Base-by-base conservation (phyloP, 176 grass and related monocot species). In the Triticum turgidum region DNA sequence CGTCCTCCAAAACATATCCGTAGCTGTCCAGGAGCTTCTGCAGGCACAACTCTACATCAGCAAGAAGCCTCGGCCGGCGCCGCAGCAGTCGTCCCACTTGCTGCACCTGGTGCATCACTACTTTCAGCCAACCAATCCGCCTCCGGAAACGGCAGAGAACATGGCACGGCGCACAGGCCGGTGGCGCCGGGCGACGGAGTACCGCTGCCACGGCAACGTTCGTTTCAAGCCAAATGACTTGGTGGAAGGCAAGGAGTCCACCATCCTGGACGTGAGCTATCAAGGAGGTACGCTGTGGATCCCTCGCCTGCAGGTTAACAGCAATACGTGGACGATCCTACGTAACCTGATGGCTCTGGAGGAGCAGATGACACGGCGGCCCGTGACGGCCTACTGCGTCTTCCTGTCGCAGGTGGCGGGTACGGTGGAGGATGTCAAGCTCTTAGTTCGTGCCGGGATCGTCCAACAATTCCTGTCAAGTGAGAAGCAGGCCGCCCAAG, bases 341-440 rank as follows among this genome's bases (percentile, higher is more conserved):
- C 11, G 42, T 12, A 45, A 45, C 42, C 42, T 45, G 11, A 45
- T 12, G 42, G 54, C 22, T 4, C 7, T 84, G 11, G 82, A 84
- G 70, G 8, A 64, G 56, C 63, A 21, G 39, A 14, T 7, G n/a
- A 9, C 14, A 1, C 22, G 14, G 45, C 13, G 1, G 14, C 35
- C 2, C 9, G 63, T 81, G 38, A 81, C 79, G 62, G 79, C 79
- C 6, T 81, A 81, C 63, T 81, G 79, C 41, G 1, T 81, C 14
- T 81, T 66, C 79, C 47, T 81, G 61, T 68, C 79, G 38, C 41
- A 67, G 79, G 0, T 68, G 9, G 62, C 62, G 0, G 2, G 62
- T 14, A 81, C 37, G 24, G 79, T 14, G 20, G 32, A 12, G 37
- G 79, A 81, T 25, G 62, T 81, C 3, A 63, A 15, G 62, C 79